These are phyloP conservation scores for Cyclaneusma minus DNA, from an alignment of 2,329 filamentous ascomycete species.

Conservation along the genomic window DNA sequence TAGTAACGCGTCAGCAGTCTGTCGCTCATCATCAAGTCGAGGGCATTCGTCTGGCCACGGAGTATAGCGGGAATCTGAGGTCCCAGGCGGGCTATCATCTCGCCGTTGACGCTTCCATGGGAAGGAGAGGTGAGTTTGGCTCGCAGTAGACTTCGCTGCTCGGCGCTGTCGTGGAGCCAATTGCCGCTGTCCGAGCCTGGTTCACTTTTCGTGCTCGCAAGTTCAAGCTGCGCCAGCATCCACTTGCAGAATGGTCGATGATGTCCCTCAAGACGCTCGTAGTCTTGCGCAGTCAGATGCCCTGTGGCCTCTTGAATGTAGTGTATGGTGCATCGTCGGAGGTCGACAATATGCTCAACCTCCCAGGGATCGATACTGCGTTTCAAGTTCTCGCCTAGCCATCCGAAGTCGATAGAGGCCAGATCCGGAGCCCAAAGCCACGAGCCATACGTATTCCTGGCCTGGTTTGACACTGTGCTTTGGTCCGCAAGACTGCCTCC, in stretches of 20 bases:
- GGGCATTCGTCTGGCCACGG: background rate
- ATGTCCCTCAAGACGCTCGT: background rate
- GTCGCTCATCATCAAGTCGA: background rate
- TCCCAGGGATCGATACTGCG: background rate
- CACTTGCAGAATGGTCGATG: background rate
- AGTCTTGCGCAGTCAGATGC: background rate
- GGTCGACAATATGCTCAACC: background rate
- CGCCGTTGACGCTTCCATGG: conserved; percentile 1
- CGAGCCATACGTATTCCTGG: no score
- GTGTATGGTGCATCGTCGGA: background rate
- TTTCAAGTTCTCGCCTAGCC: no score
- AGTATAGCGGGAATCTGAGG: conserved; percentile 1
- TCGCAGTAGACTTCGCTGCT: no score
- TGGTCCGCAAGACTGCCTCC: background rate
- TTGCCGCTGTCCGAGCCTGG: background rate
- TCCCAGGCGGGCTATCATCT: conserved; percentile 1
- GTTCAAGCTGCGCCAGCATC: background rate
- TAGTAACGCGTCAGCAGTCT: background rate
- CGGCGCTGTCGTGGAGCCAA: background rate
- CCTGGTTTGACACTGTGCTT: no score
- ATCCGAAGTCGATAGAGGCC: no score
- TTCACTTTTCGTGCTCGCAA: background rate
- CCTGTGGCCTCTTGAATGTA: background rate
- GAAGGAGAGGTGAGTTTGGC: background rate
- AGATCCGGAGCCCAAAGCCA: background rate